Conservation (phyloP, 2,329 filamentous ascomycete genomes). For the Sclerotinia minor region DNA sequence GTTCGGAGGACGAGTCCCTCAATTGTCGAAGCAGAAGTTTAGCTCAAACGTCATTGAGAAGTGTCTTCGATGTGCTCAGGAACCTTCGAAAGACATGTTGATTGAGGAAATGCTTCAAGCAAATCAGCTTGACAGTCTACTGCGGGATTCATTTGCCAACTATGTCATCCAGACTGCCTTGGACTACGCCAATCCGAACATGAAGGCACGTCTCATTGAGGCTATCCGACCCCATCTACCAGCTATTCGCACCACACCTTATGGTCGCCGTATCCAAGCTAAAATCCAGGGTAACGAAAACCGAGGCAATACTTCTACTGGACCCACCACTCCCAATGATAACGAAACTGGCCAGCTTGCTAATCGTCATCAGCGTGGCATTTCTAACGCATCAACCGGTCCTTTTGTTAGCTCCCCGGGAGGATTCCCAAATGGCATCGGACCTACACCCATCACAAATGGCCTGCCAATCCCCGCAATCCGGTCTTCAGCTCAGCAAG, state of each 20-base stretch:
- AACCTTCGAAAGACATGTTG: constrained; percentile 73
- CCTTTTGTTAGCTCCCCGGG: constrained; percentile 34
- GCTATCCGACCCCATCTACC: constrained; percentile 82
- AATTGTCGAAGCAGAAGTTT: constrained; percentile 92
- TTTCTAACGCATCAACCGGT: constrained; percentile 38
- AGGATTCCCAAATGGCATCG: constrained; percentile 38
- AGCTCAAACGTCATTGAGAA: constrained; percentile 99
- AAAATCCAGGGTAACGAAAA: constrained; percentile 71
- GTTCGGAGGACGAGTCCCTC: constrained; percentile 72
- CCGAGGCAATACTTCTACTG: constrained; percentile 39
- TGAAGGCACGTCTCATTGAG: constrained; percentile 76
- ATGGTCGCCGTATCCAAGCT: constrained; percentile 88
- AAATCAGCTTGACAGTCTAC: constrained; percentile 79
- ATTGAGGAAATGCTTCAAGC: constrained; percentile 78
- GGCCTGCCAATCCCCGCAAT: constrained; percentile 30
- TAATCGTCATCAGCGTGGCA: constrained; percentile 40
- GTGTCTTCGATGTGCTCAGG: constrained; percentile 79
- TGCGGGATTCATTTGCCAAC: constrained; percentile 93
- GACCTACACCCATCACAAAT: constrained; percentile 29
- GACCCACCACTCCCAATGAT: constrained; percentile 40
- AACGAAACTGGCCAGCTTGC: constrained; percentile 33
- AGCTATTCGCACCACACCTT: constrained; percentile 83
- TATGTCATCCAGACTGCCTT: constrained; percentile 97
- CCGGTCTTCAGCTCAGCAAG: constrained; percentile 28
- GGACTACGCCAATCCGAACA: constrained; percentile 74